These are phyloP conservation scores for Neocucurbitaria cava DNA, from an alignment of 2,329 filamentous ascomycete species.

Conservation along the genomic window DNA sequence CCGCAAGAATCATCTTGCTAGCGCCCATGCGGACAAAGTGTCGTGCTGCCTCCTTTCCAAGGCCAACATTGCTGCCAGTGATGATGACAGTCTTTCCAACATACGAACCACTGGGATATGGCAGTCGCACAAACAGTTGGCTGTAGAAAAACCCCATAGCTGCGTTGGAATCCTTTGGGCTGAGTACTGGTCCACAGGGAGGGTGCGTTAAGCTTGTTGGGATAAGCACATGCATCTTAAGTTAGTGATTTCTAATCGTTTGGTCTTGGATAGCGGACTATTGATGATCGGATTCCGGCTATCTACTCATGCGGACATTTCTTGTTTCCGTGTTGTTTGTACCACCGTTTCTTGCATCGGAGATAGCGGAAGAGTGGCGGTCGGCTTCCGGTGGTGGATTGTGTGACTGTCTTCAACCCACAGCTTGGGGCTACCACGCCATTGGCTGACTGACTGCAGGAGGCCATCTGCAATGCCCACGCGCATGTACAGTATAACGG, in stretches of 20 bases:
- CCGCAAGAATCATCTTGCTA: conserved; percentile 39
- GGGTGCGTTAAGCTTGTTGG: neutral
- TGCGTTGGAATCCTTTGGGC: neutral
- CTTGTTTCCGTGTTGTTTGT: neutral
- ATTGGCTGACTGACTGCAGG: neutral
- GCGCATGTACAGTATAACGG: neutral
- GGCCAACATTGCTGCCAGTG: conserved; percentile 45
- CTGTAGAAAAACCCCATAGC: conserved; percentile 41
- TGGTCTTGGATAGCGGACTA: neutral
- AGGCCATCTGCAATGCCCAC: neutral
- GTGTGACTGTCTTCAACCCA: neutral
- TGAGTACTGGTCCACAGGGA: neutral
- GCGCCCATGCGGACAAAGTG: conserved; percentile 34
- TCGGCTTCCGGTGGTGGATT: neutral
- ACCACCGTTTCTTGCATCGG: neutral
- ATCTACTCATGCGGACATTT: neutral
- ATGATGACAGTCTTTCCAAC: conserved; percentile 51
- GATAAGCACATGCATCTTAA: neutral
- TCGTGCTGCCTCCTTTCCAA: conserved; percentile 40
- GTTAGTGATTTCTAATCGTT: neutral
- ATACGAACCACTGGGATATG: conserved; percentile 16
- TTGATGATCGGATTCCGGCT: neutral
- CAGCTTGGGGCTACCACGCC: no score
- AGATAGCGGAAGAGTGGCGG: neutral
- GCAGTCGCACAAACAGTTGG: conserved; percentile 48